Base-by-base conservation (phyloP, 2,329 filamentous ascomycete genomes). In the Exutisphaerella laricina region DNA sequence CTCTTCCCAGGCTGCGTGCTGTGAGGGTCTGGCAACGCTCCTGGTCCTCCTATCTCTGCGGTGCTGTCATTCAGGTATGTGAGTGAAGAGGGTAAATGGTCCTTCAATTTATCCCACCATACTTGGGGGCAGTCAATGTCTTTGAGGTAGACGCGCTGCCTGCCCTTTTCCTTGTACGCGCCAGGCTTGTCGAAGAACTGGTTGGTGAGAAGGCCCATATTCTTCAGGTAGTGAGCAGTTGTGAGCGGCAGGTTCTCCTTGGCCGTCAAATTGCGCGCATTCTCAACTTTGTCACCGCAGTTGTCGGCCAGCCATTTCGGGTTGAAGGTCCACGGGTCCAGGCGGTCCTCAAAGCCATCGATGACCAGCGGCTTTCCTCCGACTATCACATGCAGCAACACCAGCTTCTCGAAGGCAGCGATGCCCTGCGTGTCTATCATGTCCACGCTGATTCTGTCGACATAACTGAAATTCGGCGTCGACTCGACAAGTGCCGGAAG, bases 51-150 rank as follows among this genome's bases (percentile, higher is more conserved):
- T 48, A 68, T 61, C 29, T 74, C 69, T 12, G 77, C 75, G 1
- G 86, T 80, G 50, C 82, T 85, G 34, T 90, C 84, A 55, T 96
- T 96, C 41, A 95, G 74, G 60, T 97, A 98, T 61, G 88, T 95
- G 0, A 97, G 70, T n/a, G 75, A 80, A 0, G 82, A 78, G 1
- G 90, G 89, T 4, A 97, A 83, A 21, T 87, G 70, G 37, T 84
- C 82, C 52, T 80, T 79, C 13, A 98, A 69, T 45, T 85, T 82
- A 20, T 90, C 77, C 39, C 83, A 80, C 92, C 92, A 98, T 45
- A 90, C 81, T 1, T 76, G 70, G 0, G 92, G 92, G 55, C 89
- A 96, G 63, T 98, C 92, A 46, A 98, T 96, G 60, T 98, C 92
- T 60, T 98, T 98, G 17, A 97, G 70, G 62, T 98, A 98, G 1